Percentiles rank a stretch among this genome's conserved stretches.
These are phyloP conservation scores for Neurospora tetraspora DNA, from an alignment of 495 filamentous ascomycete genomes.

Conservation along the genomic window DNA sequence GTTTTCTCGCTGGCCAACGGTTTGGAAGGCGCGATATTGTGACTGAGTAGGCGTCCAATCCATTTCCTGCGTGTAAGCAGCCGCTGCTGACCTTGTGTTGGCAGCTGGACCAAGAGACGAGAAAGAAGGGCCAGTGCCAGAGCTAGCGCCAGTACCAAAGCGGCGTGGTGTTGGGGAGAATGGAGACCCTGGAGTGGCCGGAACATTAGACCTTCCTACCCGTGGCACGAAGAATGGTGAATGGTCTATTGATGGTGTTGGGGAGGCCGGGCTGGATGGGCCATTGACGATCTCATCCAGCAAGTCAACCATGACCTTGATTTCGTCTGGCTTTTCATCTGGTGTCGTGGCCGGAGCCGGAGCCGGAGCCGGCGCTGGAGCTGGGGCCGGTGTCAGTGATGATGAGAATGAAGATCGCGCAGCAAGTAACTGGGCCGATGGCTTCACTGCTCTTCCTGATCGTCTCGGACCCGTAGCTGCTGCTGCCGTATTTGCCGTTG, in stretches of 20 bases:
- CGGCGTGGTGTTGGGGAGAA: not conserved
- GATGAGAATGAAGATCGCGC: not conserved
- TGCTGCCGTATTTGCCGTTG: slow-evolving; percentile 1
- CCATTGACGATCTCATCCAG: slow-evolving; percentile 33
- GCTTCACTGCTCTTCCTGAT: not conserved
- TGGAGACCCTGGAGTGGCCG: not conserved
- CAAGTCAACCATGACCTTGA: slow-evolving; percentile 27
- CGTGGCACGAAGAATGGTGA: not conserved
- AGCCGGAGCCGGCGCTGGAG: not conserved
- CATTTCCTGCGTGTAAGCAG: slow-evolving; percentile 50
- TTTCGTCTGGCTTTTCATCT: slow-evolving; percentile 7
- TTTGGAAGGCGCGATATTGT: slow-evolving; percentile 38
- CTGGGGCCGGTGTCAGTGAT: not conserved
- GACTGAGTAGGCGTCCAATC: slow-evolving; percentile 70
- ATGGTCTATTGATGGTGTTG: slow-evolving; percentile 24
- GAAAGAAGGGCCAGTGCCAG: not conserved
- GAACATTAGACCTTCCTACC: not conserved
- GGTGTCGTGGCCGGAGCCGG: not conserved
- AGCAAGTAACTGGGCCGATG: not conserved
- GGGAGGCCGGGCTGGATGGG: slow-evolving; percentile 24
- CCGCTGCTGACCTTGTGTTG: not conserved
- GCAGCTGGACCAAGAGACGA: not conserved
- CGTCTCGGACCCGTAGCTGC: not conserved
- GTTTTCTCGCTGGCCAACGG: slow-evolving; percentile 32
- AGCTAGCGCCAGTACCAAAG: not conserved